These are phyloP conservation scores for Stereum hirsutum DNA, from an alignment of 1,284 basidiomycete species.

Conservation along the genomic window DNA sequence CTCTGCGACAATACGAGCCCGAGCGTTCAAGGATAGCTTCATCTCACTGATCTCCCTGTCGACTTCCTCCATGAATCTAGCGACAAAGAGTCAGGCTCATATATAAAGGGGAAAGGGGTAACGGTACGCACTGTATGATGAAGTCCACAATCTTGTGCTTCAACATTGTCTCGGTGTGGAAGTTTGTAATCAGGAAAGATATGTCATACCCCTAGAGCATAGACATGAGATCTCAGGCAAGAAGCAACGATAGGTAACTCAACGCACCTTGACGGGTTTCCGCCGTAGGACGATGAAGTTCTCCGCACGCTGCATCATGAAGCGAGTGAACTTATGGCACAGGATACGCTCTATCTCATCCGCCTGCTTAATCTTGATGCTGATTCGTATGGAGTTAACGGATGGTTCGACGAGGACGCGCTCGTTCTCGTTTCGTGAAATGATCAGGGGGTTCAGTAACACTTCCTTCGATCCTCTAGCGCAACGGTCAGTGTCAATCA, in stretches of 20 bases:
- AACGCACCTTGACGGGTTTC: conserved; percentile 82
- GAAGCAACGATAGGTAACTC: too few species aligned
- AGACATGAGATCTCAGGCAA: not conserved
- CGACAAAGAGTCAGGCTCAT: conserved; percentile 1
- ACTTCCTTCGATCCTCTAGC: conserved; percentile 88
- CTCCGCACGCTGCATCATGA: conserved; percentile 98
- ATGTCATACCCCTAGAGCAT: conserved; percentile 88
- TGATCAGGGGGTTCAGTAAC: conserved; percentile 84
- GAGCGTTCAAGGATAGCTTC: conserved; percentile 88
- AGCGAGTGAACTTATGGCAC: conserved; percentile 98
- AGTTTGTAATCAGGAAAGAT: conserved; percentile 97
- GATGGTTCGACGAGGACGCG: conserved; percentile 94
- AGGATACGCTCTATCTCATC: conserved; percentile 98
- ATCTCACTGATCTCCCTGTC: conserved; percentile 89
- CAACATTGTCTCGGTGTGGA: conserved; percentile 94
- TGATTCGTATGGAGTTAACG: conserved; percentile 93
- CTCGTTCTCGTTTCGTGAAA: conserved; percentile 96
- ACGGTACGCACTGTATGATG: conserved; percentile 77
- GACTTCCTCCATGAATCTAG: conserved; percentile 96
- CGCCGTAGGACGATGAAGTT: conserved; percentile 93
- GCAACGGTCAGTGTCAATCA: not conserved
- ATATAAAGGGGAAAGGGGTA: conserved; percentile 3
- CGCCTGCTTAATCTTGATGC: conserved; percentile 98
- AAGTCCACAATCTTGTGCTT: conserved; percentile 99
- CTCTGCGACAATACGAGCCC: conserved; percentile 96